A percentile compares a stretch with the other conserved stretches of the same genome.
These are phyloP conservation scores for Penicillium palitans DNA, from an alignment of 2,329 filamentous ascomycete genomes.

Conservation along the genomic window DNA sequence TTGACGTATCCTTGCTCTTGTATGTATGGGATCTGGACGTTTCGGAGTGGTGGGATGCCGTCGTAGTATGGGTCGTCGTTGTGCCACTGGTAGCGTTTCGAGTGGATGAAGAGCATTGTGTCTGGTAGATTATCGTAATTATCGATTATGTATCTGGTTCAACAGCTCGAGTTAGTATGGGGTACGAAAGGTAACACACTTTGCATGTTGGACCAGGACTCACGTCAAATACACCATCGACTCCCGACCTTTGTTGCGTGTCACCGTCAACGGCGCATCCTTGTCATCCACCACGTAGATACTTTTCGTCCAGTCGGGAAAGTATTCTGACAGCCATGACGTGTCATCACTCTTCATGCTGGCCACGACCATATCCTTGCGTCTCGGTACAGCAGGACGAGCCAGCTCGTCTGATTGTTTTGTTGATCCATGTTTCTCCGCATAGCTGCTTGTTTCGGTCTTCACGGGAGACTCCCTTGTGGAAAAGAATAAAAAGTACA, in stretches of 20 bases:
- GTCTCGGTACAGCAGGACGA: slow-evolving; percentile 17
- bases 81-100: slow-evolving; percentile 47
- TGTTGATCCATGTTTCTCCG: slow-evolving; percentile 17
- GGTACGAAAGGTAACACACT: not conserved
- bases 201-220: slow-evolving; percentile 17
- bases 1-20: slow-evolving; percentile 55
- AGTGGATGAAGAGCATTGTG: slow-evolving; percentile 45
- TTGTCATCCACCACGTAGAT: slow-evolving; percentile 58
- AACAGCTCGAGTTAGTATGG: slow-evolving; percentile 13
- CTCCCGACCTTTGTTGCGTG: slow-evolving; percentile 46
- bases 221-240: slow-evolving; percentile 49
- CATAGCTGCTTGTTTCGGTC: slow-evolving; percentile 21
- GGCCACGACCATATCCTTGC: slow-evolving; percentile 41
- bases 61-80: slow-evolving; percentile 56
- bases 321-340: slow-evolving; percentile 41
- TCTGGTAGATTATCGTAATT: slow-evolving; percentile 45
- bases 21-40: slow-evolving; percentile 52
- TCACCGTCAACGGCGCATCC: slow-evolving; percentile 50
- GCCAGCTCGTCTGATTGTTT: slow-evolving; percentile 19
- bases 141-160: slow-evolving; percentile 44
- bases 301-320: slow-evolving; percentile 53
- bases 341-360: slow-evolving; percentile 43
- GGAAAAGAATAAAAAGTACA: slow-evolving; percentile 38
- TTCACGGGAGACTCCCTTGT: slow-evolving; percentile 14
- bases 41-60: slow-evolving; percentile 50